Base-by-base conservation (phyloP, 352 stramenopile species). In the Globisporangium middletonii region DNA sequence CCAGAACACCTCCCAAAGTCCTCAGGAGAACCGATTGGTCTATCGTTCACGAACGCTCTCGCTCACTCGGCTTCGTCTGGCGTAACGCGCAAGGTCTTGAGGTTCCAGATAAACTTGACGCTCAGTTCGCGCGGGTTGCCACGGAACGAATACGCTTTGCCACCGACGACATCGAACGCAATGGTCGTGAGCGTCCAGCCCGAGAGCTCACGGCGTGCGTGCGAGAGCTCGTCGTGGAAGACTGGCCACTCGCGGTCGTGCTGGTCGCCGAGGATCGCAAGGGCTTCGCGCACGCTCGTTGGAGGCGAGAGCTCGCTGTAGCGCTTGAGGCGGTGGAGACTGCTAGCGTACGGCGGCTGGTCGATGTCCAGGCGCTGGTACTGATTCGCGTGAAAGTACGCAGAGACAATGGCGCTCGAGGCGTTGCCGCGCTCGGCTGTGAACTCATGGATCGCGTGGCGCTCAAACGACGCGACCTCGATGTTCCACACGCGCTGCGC, bases 331-430 rank as follows among this genome's bases (percentile, higher is more conserved):
- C 81, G 77, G 56, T 91, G 77, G 30, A 87, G 50, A 59, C 78
- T 89, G 64, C 81, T 91, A 43, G 82, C 57, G 50, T 85, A 86
- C 37, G 74, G 72, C 9, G 78, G 81, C 52, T 91, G 81, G 13
- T 64, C 19, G 33, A 89, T 73, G 27, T 71, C 62, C 42, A 91
- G 64, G 1, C 77, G 75, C 63, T 89, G 79, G 55, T 91, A 91
- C 63, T 91, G 81, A 33, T 91, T 91, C 2, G 78, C 75, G 28
- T 89, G 81, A 61, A 87, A 91, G 55, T 79, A 87, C 8, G 73
- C 64, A 1, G 63, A 57, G 5, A 82, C 66, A 1, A 65, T 52
- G 15, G 27, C 53, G n/a, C 19, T 45, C 18, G 59, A 46, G 48
- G 30, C 33, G 33, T 9, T 12, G 30, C 30, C 8, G 5, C 33